Conservation (phyloP, 1,284 basidiomycete species). For the Leccinum fuscescens region DNA sequence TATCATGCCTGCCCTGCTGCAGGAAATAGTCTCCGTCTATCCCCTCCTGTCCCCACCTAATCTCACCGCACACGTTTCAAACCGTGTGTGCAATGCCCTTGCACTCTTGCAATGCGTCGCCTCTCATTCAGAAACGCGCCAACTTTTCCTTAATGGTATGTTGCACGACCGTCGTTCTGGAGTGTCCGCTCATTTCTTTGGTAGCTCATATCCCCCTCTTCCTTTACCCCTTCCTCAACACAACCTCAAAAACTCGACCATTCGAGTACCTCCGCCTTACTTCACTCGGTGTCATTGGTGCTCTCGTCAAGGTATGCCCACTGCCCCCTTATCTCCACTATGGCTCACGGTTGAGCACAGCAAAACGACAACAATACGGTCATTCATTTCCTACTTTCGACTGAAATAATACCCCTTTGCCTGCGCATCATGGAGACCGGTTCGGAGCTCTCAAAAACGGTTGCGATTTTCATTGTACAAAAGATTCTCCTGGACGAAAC, state of each 20-base stretch:
- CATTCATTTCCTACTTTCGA: slow-evolving; percentile 98
- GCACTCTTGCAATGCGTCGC: slow-evolving; percentile 98
- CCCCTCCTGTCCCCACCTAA: slow-evolving; percentile 94
- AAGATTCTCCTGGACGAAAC: slow-evolving; percentile 99
- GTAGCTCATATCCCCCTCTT: slow-evolving; percentile 97
- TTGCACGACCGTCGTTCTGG: neutral
- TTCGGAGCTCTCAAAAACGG: slow-evolving; percentile 98
- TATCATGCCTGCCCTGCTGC: slow-evolving; percentile 97
- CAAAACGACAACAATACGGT: slow-evolving; percentile 99
- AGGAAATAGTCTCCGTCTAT: slow-evolving; percentile 99
- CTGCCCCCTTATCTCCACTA: neutral
- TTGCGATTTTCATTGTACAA: slow-evolving; percentile 99
- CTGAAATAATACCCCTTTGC: slow-evolving; percentile 99
- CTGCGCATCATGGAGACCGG: slow-evolving; percentile 99
- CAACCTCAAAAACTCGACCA: slow-evolving; percentile 96
- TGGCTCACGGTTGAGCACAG: slow-evolving; percentile 37
- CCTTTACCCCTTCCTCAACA: slow-evolving; percentile 99
- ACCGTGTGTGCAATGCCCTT: slow-evolving; percentile 98
- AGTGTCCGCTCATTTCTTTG: neutral
- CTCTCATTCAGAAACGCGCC: slow-evolving; percentile 90
- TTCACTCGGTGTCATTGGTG: slow-evolving; percentile 97
- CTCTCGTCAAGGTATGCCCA: slow-evolving; percentile 83
- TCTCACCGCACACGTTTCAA: slow-evolving; percentile 97
- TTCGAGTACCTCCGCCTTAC: slow-evolving; percentile 99
- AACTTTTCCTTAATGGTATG: slow-evolving; percentile 87